These are phyloP conservation scores for Schoenoplectus tabernaemontani DNA, from an alignment of 202 grass and related monocot genomes.

Conservation along the genomic window DNA sequence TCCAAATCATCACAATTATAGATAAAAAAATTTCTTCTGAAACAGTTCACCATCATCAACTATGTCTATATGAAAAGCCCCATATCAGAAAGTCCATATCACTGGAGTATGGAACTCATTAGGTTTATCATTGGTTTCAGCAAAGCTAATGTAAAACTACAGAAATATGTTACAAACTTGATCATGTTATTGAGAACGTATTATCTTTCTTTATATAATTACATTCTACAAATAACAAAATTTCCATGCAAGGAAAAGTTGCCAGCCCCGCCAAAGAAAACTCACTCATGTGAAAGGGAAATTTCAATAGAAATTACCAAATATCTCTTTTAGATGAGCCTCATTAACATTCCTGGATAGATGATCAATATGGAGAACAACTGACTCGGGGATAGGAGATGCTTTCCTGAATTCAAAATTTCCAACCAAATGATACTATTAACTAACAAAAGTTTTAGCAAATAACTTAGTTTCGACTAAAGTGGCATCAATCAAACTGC, in stretches of 20 bases:
- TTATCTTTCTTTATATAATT: neutral
- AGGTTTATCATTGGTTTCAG: neutral
- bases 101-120: neutral
- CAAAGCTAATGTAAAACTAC: no score
- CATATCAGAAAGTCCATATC: no score
- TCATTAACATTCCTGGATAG: conserved; percentile 94
- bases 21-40: neutral
- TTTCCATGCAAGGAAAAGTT: neutral
- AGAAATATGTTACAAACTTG: neutral
- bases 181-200: neutral
- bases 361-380: conserved; percentile 88
- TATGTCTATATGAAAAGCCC: neutral
- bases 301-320: conserved; percentile 41
- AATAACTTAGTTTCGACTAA: neutral
- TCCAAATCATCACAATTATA: neutral
- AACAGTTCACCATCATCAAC: neutral
- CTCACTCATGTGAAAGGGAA: neutral
- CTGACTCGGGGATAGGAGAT: conserved; percentile 62
- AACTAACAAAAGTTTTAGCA: neutral
- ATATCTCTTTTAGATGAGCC: conserved; percentile 98
- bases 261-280: neutral
- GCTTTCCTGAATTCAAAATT: conserved; percentile 67
- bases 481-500: neutral
- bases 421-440: neutral
- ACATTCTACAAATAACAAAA: neutral